phyloP scores from a whole-genome alignment of 345 rosid species.

The Gynandropsis gynandra region DNA sequence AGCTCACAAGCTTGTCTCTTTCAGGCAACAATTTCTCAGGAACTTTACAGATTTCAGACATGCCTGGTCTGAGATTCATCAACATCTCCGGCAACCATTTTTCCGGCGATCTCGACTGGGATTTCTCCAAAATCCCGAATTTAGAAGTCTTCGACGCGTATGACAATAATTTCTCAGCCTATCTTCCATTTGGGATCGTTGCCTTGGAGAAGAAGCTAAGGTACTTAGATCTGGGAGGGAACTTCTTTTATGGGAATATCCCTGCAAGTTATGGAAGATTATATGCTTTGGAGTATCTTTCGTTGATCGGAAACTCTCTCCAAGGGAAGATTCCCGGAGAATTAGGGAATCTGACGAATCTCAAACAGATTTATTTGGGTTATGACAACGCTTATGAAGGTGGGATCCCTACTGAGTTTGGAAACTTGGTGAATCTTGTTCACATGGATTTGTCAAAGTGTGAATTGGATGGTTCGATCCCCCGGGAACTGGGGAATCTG shows the following conservation, averaged over 20 bases:
- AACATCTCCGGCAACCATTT: slow-evolving; percentile 74
- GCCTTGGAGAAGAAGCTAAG: slow-evolving; percentile 41
- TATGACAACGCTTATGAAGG: slow-evolving; percentile 59
- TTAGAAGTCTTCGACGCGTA: slow-evolving; percentile 70
- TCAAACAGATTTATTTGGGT: slow-evolving; percentile 70
- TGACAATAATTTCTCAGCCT: slow-evolving; percentile 83
- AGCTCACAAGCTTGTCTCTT: slow-evolving; percentile 47
- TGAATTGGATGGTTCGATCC: slow-evolving; percentile 49
- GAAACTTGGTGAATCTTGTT: slow-evolving; percentile 56
- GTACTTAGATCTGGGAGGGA: slow-evolving; percentile 77
- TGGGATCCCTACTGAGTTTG: slow-evolving; percentile 63
- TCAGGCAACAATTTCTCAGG: slow-evolving; percentile 54
- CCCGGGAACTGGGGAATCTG: slow-evolving; percentile 47
- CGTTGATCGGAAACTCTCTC: slow-evolving; percentile 71
- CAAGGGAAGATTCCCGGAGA: slow-evolving; percentile 57
- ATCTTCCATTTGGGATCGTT: slow-evolving; percentile 49
- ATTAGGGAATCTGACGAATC: slow-evolving; percentile 52
- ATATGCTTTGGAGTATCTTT: slow-evolving; percentile 53
- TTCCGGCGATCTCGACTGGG: slow-evolving; percentile 48
- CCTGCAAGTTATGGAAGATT: slow-evolving; percentile 62
- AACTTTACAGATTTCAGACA: slow-evolving; percentile 44
- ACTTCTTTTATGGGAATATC: slow-evolving; percentile 57
- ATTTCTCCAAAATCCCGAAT: slow-evolving; percentile 41
- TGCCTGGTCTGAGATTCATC: slow-evolving; percentile 50
- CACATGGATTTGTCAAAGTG: slow-evolving; percentile 68